Evolutionary conservation across 2,329 filamentous ascomycete genomes (phyloP), one percentile per base, ranked within the genome.

Genomic region (Hymenoscyphus repandus): DNA sequence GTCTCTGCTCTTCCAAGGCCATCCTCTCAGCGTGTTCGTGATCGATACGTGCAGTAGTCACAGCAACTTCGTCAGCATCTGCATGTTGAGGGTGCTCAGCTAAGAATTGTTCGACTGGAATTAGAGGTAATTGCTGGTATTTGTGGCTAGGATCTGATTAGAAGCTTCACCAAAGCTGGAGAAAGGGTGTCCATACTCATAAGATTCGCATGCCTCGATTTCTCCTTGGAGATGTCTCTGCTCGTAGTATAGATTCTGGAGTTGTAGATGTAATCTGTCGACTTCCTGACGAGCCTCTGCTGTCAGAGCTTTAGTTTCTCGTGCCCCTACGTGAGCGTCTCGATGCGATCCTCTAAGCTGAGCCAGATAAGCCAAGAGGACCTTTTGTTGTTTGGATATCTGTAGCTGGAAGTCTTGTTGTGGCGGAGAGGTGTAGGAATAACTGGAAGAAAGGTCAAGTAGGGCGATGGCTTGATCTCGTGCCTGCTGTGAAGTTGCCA

Each of bases 221-320:
- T 99, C 93, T 44, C 88, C 88, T 57, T 88, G 83, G 49, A 99
- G 73, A 69, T 96, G 90, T 49, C 89, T 78, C 72, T 97, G 91
- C 69, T 99, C 92, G 66, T 99, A 99, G 68, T 93, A 95, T 6
- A 99, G 74, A 65, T 99, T 99, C 70, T 97, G 92, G 49, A 99
- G 77, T 65, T 95, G 88, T 34, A 99, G 77, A 66, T 97, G 91
- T 54, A 99, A 76, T 45, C 85, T 82, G 67, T 99, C 93, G 57
- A 97, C 90, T 70, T 96, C 90, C 62, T 92, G 88, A 44, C 91
- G 83, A 44, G 87, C 88, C 68, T 96, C 90, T 30, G 89, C 86
- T 0, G 93, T 97, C 60, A 82, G 76, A 47, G 86, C 77, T 68
- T 97, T 97, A 12, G 91, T 96, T 60, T 90, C 83, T 58, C 93